A percentile compares a stretch with the other conserved stretches of the same genome.
phyloP scores from a whole-genome alignment of 1,284 basidiomycete genomes.

The Tetrapyrgos nigripes region DNA sequence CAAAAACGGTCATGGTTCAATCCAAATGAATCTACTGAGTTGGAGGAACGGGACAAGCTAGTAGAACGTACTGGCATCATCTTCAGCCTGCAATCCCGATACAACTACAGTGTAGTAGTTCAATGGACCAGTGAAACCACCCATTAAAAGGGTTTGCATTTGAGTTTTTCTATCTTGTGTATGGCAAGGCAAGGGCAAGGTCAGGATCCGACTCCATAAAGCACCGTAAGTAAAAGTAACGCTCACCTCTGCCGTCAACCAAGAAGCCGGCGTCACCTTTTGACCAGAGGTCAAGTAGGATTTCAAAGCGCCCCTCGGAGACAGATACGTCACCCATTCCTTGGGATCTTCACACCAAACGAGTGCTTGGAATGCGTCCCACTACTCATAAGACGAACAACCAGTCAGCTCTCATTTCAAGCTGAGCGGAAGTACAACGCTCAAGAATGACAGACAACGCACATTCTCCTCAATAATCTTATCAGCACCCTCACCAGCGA shows the following conservation, averaged over 20 bases:
- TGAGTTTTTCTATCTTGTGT: conserved; percentile 7
- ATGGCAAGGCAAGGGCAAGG: neutral
- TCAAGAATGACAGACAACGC: no score
- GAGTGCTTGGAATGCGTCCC: conserved; percentile 24
- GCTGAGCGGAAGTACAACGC: conserved; percentile 1
- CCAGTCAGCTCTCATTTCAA: conserved; percentile 6
- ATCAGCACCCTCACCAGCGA: conserved; percentile 35
- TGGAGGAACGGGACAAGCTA: neutral
- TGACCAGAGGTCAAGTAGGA: neutral
- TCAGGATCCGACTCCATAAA: neutral
- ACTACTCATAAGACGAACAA: conserved; percentile 11
- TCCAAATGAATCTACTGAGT: no score
- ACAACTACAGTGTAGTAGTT: conserved; percentile 7
- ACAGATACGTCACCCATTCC: neutral
- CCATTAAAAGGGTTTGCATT: conserved; percentile 21
- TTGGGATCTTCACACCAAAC: conserved; percentile 7
- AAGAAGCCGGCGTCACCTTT: neutral
- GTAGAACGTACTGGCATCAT: conserved; percentile 20
- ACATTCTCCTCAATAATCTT: conserved; percentile 38
- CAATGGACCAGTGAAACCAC: conserved; percentile 11
- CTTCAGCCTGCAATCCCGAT: neutral
- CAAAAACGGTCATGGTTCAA: no score
- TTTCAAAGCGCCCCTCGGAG: neutral
- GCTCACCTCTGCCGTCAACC: conserved; percentile 5
- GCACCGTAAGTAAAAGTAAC: neutral